Evolutionary conservation across 805 yeast species (phyloP).

Genomic region (Starmerella potacharoeniae): DNA sequence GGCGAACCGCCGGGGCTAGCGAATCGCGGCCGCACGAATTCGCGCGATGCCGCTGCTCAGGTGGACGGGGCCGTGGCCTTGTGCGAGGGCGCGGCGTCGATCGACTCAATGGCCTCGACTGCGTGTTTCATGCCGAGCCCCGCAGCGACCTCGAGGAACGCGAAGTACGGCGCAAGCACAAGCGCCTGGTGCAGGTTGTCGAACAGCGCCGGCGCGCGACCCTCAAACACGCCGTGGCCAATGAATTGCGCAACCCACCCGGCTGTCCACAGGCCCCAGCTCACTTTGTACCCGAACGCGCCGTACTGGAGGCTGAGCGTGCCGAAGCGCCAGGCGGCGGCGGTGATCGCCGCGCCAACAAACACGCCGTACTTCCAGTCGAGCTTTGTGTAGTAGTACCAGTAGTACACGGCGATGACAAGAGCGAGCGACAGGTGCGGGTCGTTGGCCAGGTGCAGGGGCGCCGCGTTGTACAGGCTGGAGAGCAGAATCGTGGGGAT

Average conservation of each 20-base stretch:
- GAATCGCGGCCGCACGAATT: not conserved
- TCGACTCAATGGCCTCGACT: conserved; percentile 6
- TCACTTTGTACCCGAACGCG: conserved; percentile 20
- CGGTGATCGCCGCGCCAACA: conserved; percentile 33
- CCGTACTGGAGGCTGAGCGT: conserved; percentile 25
- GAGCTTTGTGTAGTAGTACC: conserved; percentile 46
- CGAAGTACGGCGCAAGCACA: conserved; percentile 85
- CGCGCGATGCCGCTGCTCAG: not conserved
- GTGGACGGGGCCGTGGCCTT: not conserved
- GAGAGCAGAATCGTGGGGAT: conserved; percentile 67
- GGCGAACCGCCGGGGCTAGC: too few species aligned
- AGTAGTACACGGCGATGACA: conserved; percentile 41
- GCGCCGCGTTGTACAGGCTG: conserved; percentile 34
- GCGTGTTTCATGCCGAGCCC: conserved; percentile 41
- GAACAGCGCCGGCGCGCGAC: conserved; percentile 72
- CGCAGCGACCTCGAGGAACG: conserved; percentile 64
- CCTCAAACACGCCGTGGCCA: conserved; percentile 78
- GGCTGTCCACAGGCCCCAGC: conserved; percentile 37
- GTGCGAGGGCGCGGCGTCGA: conserved; percentile 2
- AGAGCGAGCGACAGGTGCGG: conserved; percentile 23
- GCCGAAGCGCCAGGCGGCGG: conserved; percentile 23
- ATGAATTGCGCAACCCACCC: conserved; percentile 78
- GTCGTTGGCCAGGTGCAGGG: conserved; percentile 23
- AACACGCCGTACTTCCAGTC: conserved; percentile 42
- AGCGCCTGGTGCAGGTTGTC: conserved; percentile 77